These are phyloP conservation scores for Cicer arietinum DNA, from an alignment of 306 rosid genomes.

Conservation along the genomic window DNA sequence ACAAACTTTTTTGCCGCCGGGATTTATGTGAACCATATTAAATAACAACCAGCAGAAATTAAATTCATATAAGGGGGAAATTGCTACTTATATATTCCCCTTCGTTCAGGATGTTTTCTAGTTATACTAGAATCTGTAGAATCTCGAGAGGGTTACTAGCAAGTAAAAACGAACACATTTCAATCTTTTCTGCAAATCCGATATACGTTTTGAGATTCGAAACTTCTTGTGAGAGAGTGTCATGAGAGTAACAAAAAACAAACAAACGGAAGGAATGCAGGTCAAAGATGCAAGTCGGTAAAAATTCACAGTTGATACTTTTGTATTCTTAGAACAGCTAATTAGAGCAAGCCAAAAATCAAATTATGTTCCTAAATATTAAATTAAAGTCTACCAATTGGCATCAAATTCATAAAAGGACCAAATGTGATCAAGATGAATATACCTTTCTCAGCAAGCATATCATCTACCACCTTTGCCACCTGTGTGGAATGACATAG, in stretches of 20 bases:
- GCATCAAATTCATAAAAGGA: constrained; percentile 18
- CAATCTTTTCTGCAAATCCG: background rate
- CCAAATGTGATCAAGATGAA: constrained; percentile 27
- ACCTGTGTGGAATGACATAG: constrained; percentile 61
- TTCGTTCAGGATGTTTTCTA: constrained; percentile 2
- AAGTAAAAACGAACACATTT: constrained; percentile 1
- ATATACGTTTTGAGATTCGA: too few species aligned
- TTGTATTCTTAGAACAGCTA: background rate
- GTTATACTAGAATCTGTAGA: constrained; percentile 4
- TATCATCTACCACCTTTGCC: constrained; percentile 71
- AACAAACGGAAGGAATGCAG: too few species aligned
- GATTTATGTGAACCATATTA: background rate
- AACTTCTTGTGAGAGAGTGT: constrained; percentile 2
- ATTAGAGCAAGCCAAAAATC: background rate
- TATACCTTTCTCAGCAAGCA: constrained; percentile 76
- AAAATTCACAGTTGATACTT: too few species aligned
- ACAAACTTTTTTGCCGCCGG: constrained; percentile 9
- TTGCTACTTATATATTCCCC: constrained; percentile 12
- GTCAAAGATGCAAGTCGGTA: too few species aligned
- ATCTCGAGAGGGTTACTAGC: constrained; percentile 8
- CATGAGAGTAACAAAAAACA: too few species aligned
- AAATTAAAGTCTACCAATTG: constrained; percentile 14
- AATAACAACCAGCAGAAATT: background rate
- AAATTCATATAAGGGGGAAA: background rate
- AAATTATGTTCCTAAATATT: constrained; percentile 17